These are phyloP conservation scores for Nyssa sinensis DNA, from an alignment of 148 eudicot species.

Conservation along the genomic window DNA sequence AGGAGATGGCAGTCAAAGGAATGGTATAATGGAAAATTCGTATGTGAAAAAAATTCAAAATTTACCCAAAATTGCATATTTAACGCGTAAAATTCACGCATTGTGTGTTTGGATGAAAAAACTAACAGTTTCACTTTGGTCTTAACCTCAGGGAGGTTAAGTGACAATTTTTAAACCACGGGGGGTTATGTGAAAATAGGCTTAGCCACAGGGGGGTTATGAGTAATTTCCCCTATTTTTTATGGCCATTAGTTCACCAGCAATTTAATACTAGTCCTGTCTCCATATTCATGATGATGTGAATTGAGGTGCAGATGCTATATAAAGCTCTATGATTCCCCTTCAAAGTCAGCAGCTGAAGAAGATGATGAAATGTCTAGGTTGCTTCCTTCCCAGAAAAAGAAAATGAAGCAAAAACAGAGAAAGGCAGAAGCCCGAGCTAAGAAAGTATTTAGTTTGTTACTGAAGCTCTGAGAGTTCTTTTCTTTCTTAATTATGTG, in stretches of 20 bases:
- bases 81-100: no score
- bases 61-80: no score
- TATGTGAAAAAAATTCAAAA: no score
- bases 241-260: no score
- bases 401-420: slow-evolving; percentile 96
- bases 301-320: slow-evolving; percentile 67
- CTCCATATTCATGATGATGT: slow-evolving; percentile 5
- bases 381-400: slow-evolving; percentile 82
- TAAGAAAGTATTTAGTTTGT: slow-evolving; percentile 60
- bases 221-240: background rate
- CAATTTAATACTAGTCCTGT: background rate
- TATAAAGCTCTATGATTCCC: slow-evolving; percentile 80
- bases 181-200: no score
- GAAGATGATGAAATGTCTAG: slow-evolving; percentile 92
- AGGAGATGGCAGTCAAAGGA: no score
- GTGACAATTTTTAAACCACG: no score
- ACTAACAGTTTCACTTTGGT: no score
- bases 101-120: no score
- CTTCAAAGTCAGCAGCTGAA: slow-evolving; percentile 80
- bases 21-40: no score
- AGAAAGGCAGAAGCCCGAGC: slow-evolving; percentile 97
- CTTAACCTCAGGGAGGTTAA: no score
- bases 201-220: no score
- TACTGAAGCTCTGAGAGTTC: slow-evolving; percentile 4
- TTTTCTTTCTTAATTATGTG: slow-evolving; percentile 8